These are phyloP conservation scores for Daldinia bambusicola DNA, from an alignment of 495 filamentous ascomycete genomes.

Conservation along the genomic window DNA sequence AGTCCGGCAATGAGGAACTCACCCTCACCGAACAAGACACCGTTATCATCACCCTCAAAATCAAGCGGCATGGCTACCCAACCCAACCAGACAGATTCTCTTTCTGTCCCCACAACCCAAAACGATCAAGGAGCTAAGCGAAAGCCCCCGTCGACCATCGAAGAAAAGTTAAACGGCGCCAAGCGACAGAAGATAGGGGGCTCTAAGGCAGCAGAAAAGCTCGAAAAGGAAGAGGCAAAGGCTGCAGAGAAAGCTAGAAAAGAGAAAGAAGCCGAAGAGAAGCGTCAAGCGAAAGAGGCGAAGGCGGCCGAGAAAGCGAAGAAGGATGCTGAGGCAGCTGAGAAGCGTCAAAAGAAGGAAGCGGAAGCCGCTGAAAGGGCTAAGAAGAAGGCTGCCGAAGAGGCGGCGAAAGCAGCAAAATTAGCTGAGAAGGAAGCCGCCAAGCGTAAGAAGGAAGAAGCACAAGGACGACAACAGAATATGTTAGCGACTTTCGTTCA, in stretches of 20 bases:
- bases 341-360: conserved; percentile 63
- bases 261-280: conserved; percentile 54
- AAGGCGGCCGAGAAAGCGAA: conserved; percentile 54
- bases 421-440: conserved; percentile 51
- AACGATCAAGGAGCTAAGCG: conserved; percentile 23
- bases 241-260: conserved; percentile 50
- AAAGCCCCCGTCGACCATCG: conserved; percentile 10
- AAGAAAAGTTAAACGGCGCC: not conserved
- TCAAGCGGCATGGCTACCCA: conserved; percentile 12
- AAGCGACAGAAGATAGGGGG: not conserved
- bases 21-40: conserved; percentile 46
- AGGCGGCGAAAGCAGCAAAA: conserved; percentile 54
- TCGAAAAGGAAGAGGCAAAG: not conserved
- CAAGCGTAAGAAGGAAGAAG: conserved; percentile 63
- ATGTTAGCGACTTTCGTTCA: conserved; percentile 63
- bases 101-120: conserved; percentile 17
- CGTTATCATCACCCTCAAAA: conserved; percentile 22
- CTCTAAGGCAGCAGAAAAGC: not conserved
- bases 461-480: conserved; percentile 70
- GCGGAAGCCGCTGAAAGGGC: conserved; percentile 59
- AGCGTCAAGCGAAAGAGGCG: conserved; percentile 6
- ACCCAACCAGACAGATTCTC: conserved; percentile 5
- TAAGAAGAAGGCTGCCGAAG: conserved; percentile 61
- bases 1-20: conserved; percentile 46
- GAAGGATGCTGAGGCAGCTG: conserved; percentile 58